Base-by-base conservation (phyloP, 108 stramenopile species). In the Cyclostephanos invisitatus region DNA sequence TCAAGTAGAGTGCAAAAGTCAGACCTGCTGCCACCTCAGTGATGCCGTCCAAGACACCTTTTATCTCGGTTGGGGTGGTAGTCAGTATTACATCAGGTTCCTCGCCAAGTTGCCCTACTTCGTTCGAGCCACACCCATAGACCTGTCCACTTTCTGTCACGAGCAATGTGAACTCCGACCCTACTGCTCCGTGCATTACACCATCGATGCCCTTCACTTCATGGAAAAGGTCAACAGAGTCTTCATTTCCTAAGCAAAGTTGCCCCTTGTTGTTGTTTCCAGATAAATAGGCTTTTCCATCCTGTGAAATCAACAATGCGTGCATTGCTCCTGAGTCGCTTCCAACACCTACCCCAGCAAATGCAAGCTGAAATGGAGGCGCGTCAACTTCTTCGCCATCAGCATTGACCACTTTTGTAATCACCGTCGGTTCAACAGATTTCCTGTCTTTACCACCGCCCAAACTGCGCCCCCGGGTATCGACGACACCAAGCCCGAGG, bases 41-140 rank as follows among this genome's bases (percentile, higher is more conserved):
- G 2, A 73, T 67, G 35, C n/a, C 40, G 15, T 59, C 38, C 0
- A 73, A 4, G 3, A 53, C 64, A 35, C 64, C 78, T 57, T 57
- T 57, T 27, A 57, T 28, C 60, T 42, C 11, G 27, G 68, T 62
- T 28, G 42, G 55, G 17, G 54, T 56, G 36, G 72, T 72, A 27
- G 0, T 29, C 11, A 27, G 50, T 60, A 24, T 32, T 9, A 38
- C 10, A 1, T 59, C 37, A 17, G 60, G 42, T 37, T 74, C 78
- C 5, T 81, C 75, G 5, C 81, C 84, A 35, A 85, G 53, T 46
- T 83, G 84, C 1, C 84, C 84, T 3, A 72, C 68, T 60, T 83
- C 84, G 28, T 85, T 85, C 17, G 84, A 79, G 38, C 84, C 84
- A 63, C 82, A 85, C 0, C 73, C 81, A 58, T 75, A 82, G 40